These are phyloP conservation scores for Cercospora sesami DNA, from an alignment of 2,329 filamentous ascomycete species.

Conservation along the genomic window DNA sequence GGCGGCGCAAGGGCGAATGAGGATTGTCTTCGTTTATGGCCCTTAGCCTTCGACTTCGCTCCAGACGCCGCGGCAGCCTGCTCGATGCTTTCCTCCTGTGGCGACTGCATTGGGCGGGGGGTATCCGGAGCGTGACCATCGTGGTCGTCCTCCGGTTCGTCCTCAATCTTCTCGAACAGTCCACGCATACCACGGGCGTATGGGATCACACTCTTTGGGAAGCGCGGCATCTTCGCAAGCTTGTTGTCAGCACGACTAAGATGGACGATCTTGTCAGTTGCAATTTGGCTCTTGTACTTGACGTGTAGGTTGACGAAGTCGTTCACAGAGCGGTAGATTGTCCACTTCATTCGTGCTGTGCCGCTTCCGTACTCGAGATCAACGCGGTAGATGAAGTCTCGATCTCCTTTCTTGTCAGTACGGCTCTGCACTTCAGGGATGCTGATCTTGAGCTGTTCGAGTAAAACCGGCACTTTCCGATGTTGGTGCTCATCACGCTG, in stretches of 20 bases:
- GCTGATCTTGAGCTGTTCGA: conserved; percentile 89
- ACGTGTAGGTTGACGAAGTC: conserved; percentile 92
- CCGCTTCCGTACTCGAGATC: conserved; percentile 96
- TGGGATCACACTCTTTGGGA: conserved; percentile 84
- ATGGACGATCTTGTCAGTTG: conserved; percentile 79
- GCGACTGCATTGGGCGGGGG: conserved; percentile 36
- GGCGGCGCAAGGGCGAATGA: conserved; percentile 58
- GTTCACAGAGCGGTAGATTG: conserved; percentile 78
- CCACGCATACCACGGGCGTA: conserved; percentile 74
- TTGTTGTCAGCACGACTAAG: conserved; percentile 63
- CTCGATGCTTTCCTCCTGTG: conserved; percentile 7
- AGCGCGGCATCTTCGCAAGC: conserved; percentile 79
- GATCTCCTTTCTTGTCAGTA: conserved; percentile 58
- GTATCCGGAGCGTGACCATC: conserved; percentile 50
- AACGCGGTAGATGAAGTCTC: conserved; percentile 86
- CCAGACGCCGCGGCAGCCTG: conserved; percentile 4
- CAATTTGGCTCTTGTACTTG: conserved; percentile 85
- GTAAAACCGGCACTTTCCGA: conserved; percentile 87
- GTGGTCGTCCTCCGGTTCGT: conserved; percentile 64
- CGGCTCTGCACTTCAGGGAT: conserved; percentile 76
- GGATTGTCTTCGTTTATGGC: conserved; percentile 53
- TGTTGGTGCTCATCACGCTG: conserved; percentile 95
- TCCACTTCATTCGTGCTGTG: conserved; percentile 94
- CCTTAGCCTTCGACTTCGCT: conserved; percentile 41
- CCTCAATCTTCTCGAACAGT: conserved; percentile 64